phyloP scores from a whole-genome alignment of 2,329 filamentous ascomycete genomes.

The Orbilia oligospora region DNA sequence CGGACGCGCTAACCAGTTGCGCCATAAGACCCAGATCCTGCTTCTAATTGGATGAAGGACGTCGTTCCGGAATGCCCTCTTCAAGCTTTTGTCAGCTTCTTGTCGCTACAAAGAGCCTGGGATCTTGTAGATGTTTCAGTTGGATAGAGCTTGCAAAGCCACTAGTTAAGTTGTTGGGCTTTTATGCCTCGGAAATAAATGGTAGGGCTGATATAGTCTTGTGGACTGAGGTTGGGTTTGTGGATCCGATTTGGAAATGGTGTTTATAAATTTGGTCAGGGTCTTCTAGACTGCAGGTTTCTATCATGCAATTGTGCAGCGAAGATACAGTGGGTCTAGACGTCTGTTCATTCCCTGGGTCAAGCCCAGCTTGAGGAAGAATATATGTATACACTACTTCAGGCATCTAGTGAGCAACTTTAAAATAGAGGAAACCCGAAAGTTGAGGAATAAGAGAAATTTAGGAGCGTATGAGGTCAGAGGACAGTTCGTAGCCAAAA shows the following conservation, averaged over 20 bases:
- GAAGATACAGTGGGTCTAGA: no score
- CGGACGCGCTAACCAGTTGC: constrained; percentile 60
- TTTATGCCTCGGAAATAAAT: neutral
- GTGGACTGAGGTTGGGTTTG: no score
- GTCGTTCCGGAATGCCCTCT: neutral
- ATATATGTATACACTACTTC: neutral
- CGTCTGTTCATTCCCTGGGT: neutral
- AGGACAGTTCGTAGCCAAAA: neutral
- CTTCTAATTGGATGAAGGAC: constrained; percentile 35
- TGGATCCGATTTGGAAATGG: no score
- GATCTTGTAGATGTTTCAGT: neutral
- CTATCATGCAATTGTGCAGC: no score
- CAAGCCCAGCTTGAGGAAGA: neutral
- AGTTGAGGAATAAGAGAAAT: no score
- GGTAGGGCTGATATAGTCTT: no score
- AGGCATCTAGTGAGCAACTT: neutral
- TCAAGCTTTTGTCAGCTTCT: neutral
- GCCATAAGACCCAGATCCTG: constrained; percentile 55
- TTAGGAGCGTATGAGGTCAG: neutral
- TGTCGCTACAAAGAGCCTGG: neutral
- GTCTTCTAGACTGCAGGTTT: no score
- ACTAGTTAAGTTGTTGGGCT: neutral
- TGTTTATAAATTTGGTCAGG: no score
- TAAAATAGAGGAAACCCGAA: neutral
- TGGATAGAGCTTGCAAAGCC: neutral